Percentiles rank a stretch among this genome's conserved stretches.
Evolutionary conservation across 106 monocot genomes (phyloP).

Genomic region (Chionographis japonica): DNA sequence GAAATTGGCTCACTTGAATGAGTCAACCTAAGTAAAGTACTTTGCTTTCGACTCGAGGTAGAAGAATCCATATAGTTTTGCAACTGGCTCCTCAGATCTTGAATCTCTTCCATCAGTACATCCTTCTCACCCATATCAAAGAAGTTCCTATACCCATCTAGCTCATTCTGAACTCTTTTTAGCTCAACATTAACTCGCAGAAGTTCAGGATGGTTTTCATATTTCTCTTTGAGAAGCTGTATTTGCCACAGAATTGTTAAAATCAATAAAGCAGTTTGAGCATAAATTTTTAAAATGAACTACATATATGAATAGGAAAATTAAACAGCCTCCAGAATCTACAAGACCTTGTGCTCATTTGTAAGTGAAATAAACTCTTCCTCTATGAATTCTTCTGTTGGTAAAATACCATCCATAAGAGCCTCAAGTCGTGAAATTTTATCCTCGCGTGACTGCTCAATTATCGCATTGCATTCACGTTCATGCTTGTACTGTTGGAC

Average conservation of each 20-base stretch:
- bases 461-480: slow-evolving; percentile 82
- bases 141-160: slow-evolving; percentile 69
- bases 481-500: slow-evolving; percentile 96
- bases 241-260: background rate
- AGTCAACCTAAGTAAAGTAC: slow-evolving; percentile 42
- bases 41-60: slow-evolving; percentile 18
- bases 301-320: background rate
- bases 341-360: slow-evolving; percentile 83
- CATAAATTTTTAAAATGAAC: background rate
- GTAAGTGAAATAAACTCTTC: slow-evolving; percentile 68
- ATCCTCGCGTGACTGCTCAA: slow-evolving; percentile 73
- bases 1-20: slow-evolving; percentile 18
- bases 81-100: slow-evolving; percentile 78
- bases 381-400: slow-evolving; percentile 84
- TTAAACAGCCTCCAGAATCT: background rate
- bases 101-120: slow-evolving; percentile 86
- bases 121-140: slow-evolving; percentile 85
- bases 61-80: slow-evolving; percentile 61
- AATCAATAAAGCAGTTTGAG: background rate
- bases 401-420: slow-evolving; percentile 89
- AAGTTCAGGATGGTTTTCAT: slow-evolving; percentile 90
- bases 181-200: slow-evolving; percentile 64
- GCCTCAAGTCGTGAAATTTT: slow-evolving; percentile 88
- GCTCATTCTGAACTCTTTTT: slow-evolving; percentile 74
- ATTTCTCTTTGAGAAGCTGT: slow-evolving; percentile 82